Base-by-base conservation (phyloP, 306 rosid species). In the Benincasa hispida region DNA sequence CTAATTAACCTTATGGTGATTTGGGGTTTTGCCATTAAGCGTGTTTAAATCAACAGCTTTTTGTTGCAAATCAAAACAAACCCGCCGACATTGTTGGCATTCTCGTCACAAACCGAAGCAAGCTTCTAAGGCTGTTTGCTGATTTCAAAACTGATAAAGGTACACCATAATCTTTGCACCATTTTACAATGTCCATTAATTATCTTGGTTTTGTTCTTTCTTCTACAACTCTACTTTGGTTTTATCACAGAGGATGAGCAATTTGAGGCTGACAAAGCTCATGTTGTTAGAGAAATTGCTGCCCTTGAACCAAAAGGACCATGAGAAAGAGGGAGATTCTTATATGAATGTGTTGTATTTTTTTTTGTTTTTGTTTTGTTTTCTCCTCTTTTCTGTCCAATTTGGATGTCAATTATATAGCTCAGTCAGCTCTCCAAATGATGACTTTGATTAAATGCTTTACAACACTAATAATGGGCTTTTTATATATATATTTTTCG, bases 231-330 rank as follows among this genome's bases (percentile, higher is more conserved):
- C 67, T 83, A 54, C 28, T 72, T 28, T 47, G 53, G 8, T 15
- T 77, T 78, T 76, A 37, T 53, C 62, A 77, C 92, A 94, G 99
- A 92, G 90, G 99, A 94, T 79, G 89, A 89, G 81, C 96, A 90
- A 77, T 94, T 94, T 76, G 99, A 94, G 84, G 92, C 99, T 21
- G 99, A 94, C 84, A 94, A 94, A 81, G 96, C 92, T 80, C 99
- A 92, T 75, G 97, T 94, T 66, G 92, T 90, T 90, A 88, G 76
- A 83, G 99, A 94, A 89, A 94, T 94, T 73, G 93, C 92, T 41
- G 84, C 96, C 70, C 87, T 90, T 79, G 96, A 89, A 81, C 89
- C 80, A 28, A 84, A 78, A 80, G 85, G 72, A 27, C 83, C 87
- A 27, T 86, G 70, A 76, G 65, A 54, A 19, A 19, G 24, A 10